phyloP scores from a whole-genome alignment of 192 early-diverging fungal species.

The Coemansia sp. region DNA sequence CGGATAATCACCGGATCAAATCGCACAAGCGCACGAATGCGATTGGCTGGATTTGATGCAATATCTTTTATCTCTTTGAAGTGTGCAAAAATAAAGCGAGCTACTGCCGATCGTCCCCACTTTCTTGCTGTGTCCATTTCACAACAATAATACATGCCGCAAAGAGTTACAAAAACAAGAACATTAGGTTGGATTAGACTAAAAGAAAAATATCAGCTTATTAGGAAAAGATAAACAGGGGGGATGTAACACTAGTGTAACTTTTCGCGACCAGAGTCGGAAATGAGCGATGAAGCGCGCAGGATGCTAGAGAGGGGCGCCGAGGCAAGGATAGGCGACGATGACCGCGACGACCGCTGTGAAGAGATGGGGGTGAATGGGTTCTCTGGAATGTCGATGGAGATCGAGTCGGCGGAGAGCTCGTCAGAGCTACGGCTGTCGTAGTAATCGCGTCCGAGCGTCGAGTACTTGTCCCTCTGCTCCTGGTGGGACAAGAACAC shows the following conservation, averaged over 20 bases:
- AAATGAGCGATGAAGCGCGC: constrained; percentile 4
- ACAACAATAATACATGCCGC: neutral
- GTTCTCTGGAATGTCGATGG: constrained; percentile 43
- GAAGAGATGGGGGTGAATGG: constrained; percentile 35
- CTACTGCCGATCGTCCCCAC: too few species aligned
- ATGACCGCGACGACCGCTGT: constrained; percentile 30
- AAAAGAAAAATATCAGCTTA: neutral
- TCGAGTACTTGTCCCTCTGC: constrained; percentile 55
- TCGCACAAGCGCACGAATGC: neutral
- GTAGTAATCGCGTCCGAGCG: constrained; percentile 47
- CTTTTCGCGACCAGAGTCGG: constrained; percentile 28
- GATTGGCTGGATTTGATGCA: neutral
- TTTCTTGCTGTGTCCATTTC: too few species aligned
- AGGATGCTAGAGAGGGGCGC: constrained; percentile 16
- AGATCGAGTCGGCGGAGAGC: constrained; percentile 36
- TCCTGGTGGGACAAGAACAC: constrained; percentile 71
- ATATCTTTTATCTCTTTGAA: too few species aligned
- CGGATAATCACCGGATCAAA: neutral
- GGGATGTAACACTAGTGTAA: constrained; percentile 9
- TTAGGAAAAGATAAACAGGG: neutral
- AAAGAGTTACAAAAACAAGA: neutral
- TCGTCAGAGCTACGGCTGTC: constrained; percentile 40
- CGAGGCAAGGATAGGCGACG: constrained; percentile 31
- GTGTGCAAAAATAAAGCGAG: too few species aligned
- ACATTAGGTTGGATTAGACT: neutral